Percentiles rank a stretch among this genome's conserved stretches.
Evolutionary conservation across 2,329 filamentous ascomycete species (phyloP).

Genomic region (Diplodia corticola): DNA sequence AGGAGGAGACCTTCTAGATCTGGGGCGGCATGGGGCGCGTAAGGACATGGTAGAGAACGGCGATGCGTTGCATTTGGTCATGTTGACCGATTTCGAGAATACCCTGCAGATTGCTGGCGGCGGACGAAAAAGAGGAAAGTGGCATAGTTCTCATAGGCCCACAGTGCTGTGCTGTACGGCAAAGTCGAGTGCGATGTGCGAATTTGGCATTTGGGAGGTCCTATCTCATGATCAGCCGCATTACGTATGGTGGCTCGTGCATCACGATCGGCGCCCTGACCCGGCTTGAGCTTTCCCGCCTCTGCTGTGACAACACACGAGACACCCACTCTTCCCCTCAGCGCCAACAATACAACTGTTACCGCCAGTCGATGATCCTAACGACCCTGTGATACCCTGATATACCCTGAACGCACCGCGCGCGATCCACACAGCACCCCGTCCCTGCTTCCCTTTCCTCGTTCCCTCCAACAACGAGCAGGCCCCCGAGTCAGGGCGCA

Average conservation of each 20-base stretch:
- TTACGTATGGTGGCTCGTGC: slow-evolving; percentile 17
- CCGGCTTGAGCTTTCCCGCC: slow-evolving; percentile 7
- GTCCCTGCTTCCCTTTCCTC: background rate
- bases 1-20: slow-evolving; percentile 53
- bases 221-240: slow-evolving; percentile 6
- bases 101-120: slow-evolving; percentile 23
- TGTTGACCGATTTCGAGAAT: slow-evolving; percentile 23
- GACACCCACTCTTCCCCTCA: slow-evolving; percentile 12
- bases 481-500: background rate
- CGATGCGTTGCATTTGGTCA: slow-evolving; percentile 22
- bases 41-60: slow-evolving; percentile 7
- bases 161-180: slow-evolving; percentile 8
- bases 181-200: background rate
- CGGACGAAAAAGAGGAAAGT: background rate
- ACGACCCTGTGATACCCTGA: slow-evolving; percentile 1
- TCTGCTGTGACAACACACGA: slow-evolving; percentile 20
- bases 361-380: slow-evolving; percentile 9
- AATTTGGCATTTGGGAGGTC: slow-evolving; percentile 8
- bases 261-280: background rate
- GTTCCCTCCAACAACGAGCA: background rate
- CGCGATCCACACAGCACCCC: background rate
- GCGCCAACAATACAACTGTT: slow-evolving; percentile 7
- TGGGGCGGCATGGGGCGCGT: background rate
- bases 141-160: slow-evolving; percentile 17
- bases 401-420: background rate